Base-by-base conservation (phyloP, 2,329 filamentous ascomycete species). In the Cercospora sojina region DNA sequence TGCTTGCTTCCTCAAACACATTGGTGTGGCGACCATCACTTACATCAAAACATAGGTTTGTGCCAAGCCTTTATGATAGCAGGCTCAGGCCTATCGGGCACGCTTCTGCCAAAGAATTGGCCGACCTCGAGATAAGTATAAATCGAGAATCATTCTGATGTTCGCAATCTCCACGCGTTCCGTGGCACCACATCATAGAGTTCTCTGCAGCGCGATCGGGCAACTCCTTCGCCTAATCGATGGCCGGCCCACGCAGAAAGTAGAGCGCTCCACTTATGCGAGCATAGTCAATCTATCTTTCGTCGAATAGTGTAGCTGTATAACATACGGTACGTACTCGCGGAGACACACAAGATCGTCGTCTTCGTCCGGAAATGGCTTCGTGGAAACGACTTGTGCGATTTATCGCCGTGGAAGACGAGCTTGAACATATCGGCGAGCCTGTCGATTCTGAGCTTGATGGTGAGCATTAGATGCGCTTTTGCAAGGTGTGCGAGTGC, bases 351-450 rank as follows among this genome's bases (percentile, higher is more conserved):
- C 23, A 31, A 9, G 25, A 29, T 58, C n/a, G 6, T 12, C 13
- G 29, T 13, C 18, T 31, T 18, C 29, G 8, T 38, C 25, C 18
- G 5, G 9, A 41, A 38, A 59, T 59, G 56, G 56, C 32, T 23
- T 12, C 29, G 7, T 73, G 73, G 73, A 68, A 91, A 87, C 87
- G 89, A 73, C 87, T 93, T 47, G 81, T 93, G 70, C 88, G 90
- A 59, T 93, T 92, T 79, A 67, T 75, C 32, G 84, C 91, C 8
- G 87, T 89, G 72, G 56, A 59, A 41, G 88, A 92, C 73, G 90
- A 89, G 75, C 31, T 38, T 18, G 56, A 68, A 3, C 72, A 75
- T 56, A 74, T 76, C 55, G 74, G 72, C 47, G 67, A 65, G 8
- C 67, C 75, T 13, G 20, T 64, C 7, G 51, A 64, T 64, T 20